phyloP scores from a whole-genome alignment of 768 basidiomycete genomes.

The Phaeotremella skinneri region DNA sequence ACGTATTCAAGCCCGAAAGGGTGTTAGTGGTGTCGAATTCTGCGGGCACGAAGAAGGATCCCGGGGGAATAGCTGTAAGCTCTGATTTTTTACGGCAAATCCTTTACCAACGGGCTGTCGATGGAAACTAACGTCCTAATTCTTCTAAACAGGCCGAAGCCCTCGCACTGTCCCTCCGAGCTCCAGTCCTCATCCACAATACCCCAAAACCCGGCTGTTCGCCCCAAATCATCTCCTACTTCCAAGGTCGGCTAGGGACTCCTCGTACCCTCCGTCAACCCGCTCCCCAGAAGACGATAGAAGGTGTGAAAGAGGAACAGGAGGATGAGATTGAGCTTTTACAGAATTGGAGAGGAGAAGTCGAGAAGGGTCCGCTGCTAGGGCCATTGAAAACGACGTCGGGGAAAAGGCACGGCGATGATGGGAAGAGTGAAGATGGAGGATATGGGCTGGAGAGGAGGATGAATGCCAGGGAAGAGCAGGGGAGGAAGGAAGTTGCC shows the following conservation, averaged over 20 bases:
- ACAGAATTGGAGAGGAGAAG: conserved; percentile 13
- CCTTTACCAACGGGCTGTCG: neutral
- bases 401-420: neutral
- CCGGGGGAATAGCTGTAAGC: conserved; percentile 73
- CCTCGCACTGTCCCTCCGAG: conserved; percentile 70
- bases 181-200: conserved; percentile 76
- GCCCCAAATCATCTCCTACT: conserved; percentile 68
- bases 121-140: neutral
- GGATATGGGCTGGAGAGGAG: neutral
- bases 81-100: neutral
- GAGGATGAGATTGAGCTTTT: conserved; percentile 51
- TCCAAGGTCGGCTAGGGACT: conserved; percentile 58
- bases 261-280: conserved; percentile 14
- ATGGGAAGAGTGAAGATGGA: neutral
- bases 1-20: conserved; percentile 71
- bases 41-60: conserved; percentile 70
- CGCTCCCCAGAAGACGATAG: conserved; percentile 48
- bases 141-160: conserved; percentile 70
- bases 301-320: conserved; percentile 13
- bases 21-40: conserved; percentile 93
- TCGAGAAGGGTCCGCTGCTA: conserved; percentile 51
- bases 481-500: conserved; percentile 12
- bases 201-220: conserved; percentile 82
- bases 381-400: conserved; percentile 25
- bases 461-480: neutral